phyloP scores from a whole-genome alignment of 2,329 filamentous ascomycete species.

The Coleophoma crateriformis region DNA sequence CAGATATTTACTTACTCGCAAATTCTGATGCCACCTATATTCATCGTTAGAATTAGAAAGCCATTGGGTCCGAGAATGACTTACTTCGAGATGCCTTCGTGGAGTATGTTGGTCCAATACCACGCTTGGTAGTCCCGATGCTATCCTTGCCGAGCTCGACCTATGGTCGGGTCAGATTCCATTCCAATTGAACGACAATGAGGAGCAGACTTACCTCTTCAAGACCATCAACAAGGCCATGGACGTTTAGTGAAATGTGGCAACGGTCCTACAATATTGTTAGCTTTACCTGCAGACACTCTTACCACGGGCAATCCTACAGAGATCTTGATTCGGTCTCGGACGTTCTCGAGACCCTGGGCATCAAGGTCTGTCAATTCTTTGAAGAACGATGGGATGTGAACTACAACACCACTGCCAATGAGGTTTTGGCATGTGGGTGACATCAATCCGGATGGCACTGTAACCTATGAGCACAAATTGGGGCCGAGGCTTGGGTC shows the following conservation, averaged over 20 bases:
- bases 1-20: too few relatives aligned
- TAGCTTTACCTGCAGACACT: not conserved
- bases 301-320: not conserved
- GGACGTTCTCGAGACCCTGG: conserved; percentile 50
- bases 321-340: conserved; percentile 41
- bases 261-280: not conserved
- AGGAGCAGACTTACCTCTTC: conserved; percentile 38
- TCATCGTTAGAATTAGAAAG: too few relatives aligned
- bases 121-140: conserved; percentile 39
- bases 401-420: conserved; percentile 63
- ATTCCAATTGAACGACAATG: too few relatives aligned
- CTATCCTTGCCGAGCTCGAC: conserved; percentile 35
- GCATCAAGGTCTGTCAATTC: conserved; percentile 55
- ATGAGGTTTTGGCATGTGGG: conserved; percentile 68
- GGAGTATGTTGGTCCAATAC: conserved; percentile 52
- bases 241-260: conserved; percentile 45
- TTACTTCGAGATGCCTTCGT: conserved; percentile 53
- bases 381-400: conserved; percentile 61
- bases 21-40: conserved; percentile 46
- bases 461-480: too few relatives aligned
- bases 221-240: conserved; percentile 63
- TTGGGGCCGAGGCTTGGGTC: too few relatives aligned
- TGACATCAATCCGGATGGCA: conserved; percentile 68
- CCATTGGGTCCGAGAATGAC: too few relatives aligned
- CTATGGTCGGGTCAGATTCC: too few relatives aligned